Conservation (phyloP, 2,329 filamentous ascomycete species). For the Oidium heveae region DNA sequence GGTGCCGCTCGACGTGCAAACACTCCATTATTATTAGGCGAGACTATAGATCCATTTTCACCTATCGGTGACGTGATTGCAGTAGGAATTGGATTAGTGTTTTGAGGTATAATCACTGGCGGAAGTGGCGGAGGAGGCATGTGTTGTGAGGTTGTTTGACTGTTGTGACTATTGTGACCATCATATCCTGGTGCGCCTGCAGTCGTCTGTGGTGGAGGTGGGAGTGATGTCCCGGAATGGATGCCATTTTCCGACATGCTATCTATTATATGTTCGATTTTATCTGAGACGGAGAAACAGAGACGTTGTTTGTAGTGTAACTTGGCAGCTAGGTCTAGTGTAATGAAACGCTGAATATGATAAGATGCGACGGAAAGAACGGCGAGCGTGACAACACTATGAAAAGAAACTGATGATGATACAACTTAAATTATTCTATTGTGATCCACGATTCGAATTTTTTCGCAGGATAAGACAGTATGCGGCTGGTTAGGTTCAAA, state of each 20-base stretch:
- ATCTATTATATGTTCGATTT: not conserved
- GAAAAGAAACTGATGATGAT: not conserved
- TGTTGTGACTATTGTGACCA: conserved; percentile 43
- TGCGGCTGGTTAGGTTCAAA: not conserved
- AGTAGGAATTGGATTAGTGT: conserved; percentile 84
- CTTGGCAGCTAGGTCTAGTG: not conserved
- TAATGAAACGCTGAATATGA: not conserved
- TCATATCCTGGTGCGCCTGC: conserved; percentile 56
- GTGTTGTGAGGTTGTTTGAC: conserved; percentile 43
- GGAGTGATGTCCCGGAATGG: conserved; percentile 37
- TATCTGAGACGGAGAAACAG: not conserved
- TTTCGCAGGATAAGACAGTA: not conserved
- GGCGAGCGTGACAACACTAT: conserved; percentile 1
- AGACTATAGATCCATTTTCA: conserved; percentile 44
- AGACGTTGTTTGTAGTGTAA: not conserved
- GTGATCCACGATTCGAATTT: not conserved
- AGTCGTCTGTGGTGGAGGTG: conserved; percentile 41
- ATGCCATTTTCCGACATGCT: conserved; percentile 55
- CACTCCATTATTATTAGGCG: conserved; percentile 56
- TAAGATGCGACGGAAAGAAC: conserved; percentile 5
- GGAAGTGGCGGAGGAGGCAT: conserved; percentile 81
- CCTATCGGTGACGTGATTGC: conserved; percentile 73
- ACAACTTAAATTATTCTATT: not conserved
- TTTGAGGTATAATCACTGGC: conserved; percentile 67
- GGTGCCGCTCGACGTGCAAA: conserved; percentile 77